Percentiles rank a stretch among this genome's conserved stretches.
phyloP scores from a whole-genome alignment of 345 rosid species.

The Bruguiera sexangula region DNA sequence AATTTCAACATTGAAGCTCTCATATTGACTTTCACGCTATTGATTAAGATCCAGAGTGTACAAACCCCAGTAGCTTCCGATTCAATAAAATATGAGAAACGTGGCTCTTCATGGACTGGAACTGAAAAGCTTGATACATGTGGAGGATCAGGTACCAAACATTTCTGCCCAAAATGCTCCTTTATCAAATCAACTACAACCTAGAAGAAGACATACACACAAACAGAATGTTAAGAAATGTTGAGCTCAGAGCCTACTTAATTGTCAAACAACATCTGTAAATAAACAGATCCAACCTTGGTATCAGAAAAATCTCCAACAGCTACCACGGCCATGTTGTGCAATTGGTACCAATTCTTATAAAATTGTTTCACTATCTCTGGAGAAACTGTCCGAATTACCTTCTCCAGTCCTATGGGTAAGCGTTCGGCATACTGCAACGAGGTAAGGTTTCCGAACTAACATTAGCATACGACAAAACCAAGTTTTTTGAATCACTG shows the following conservation, averaged over 20 bases:
- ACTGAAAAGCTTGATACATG: slow-evolving; percentile 54
- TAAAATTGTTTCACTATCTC: slow-evolving; percentile 72
- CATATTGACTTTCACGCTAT: background rate
- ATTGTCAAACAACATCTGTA: slow-evolving; percentile 8
- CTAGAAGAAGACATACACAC: slow-evolving; percentile 28
- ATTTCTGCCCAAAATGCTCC: slow-evolving; percentile 63
- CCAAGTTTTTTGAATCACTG: background rate
- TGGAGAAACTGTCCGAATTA: slow-evolving; percentile 73
- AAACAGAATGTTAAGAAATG: slow-evolving; percentile 11
- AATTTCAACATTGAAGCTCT: background rate
- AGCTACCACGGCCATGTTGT: slow-evolving; percentile 87
- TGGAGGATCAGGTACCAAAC: slow-evolving; percentile 41
- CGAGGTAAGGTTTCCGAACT: slow-evolving; percentile 10
- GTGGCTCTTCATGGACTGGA: slow-evolving; percentile 78
- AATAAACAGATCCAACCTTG: slow-evolving; percentile 46
- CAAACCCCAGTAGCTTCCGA: slow-evolving; percentile 94
- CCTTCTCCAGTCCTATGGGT: slow-evolving; percentile 89
- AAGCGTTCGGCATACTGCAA: slow-evolving; percentile 90
- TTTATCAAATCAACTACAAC: slow-evolving; percentile 79
- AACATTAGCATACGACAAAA: background rate
- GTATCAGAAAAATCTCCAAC: slow-evolving; percentile 93
- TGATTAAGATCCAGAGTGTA: slow-evolving; percentile 8
- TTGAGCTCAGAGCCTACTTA: background rate
- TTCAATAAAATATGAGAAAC: slow-evolving; percentile 78
- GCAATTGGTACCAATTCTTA: slow-evolving; percentile 74